Evolutionary conservation across 225 moss, liverwort and hornwort genomes (phyloP).

Genomic region (Polytrichum commune): DNA sequence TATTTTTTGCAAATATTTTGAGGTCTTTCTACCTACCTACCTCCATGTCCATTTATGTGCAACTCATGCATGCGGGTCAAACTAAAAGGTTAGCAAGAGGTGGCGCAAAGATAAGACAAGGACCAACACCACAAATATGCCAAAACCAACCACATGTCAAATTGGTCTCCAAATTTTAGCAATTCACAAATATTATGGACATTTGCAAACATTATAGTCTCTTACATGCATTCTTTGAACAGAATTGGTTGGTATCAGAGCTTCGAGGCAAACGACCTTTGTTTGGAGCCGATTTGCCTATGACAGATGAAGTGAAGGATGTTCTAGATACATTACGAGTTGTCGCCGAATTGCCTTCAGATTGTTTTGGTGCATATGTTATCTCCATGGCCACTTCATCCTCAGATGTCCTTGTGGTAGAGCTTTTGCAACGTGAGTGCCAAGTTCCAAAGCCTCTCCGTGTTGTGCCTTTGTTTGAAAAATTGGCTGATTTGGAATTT

Average conservation of each 20-base stretch:
- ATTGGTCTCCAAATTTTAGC: no score
- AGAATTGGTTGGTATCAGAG: constrained; percentile 83
- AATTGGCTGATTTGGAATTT: constrained; percentile 79
- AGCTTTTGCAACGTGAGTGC: constrained; percentile 92
- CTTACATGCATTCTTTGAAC: background rate
- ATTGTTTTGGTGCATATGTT: constrained; percentile 95
- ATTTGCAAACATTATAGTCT: no score
- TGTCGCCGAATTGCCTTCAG: constrained; percentile 79
- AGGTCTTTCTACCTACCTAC: no score
- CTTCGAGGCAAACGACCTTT: constrained; percentile 82
- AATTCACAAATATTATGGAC: no score
- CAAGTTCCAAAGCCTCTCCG: constrained; percentile 69
- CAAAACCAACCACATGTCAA: no score
- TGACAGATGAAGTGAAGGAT: constrained; percentile 83
- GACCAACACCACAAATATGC: no score
- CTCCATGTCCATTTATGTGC: no score
- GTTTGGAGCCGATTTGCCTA: constrained; percentile 89
- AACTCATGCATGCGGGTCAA: no score
- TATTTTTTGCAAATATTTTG: no score
- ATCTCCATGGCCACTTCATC: constrained; percentile 96
- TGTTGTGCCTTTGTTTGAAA: constrained; percentile 94
- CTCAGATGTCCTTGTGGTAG: constrained; percentile 88
- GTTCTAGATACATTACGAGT: constrained; percentile 86
- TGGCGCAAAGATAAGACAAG: no score
- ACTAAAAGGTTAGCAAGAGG: no score